Evolutionary conservation across 2,329 filamentous ascomycete species (phyloP), one percentile per base, ranked within the genome.

Genomic region (Epichloe festucae): DNA sequence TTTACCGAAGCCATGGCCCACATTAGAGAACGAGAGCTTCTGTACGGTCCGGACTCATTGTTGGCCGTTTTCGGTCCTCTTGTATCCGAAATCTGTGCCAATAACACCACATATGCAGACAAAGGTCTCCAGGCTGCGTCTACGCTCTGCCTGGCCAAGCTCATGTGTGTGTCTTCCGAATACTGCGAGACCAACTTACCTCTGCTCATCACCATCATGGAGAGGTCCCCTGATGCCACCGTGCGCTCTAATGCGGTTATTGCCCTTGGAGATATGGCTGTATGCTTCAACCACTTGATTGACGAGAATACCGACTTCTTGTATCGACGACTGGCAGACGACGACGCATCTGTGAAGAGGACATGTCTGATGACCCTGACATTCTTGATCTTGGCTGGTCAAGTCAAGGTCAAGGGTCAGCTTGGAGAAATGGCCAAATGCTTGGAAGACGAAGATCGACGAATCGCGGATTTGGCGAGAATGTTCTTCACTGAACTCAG

Each of bases 401-500:
- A 98, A 69, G 91, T 98, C 72, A 98, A 98, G 76, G 93, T 98
- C 68, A 98, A 98, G 75, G 93, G 93, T 27, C 93, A 98, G 68
- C 74, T 98, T 11, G 93, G 93, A 47, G 91, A 97, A 72, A 98
- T 98, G 93, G 93, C 93, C 52, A 98, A 98, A 72, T 98, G 93
- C 59, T 78, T 98, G 34, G 93, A 98, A 68, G 93, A 98, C 62
- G 82, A 84, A n/a, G 94, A 98, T 64, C 89, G 90, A 69, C 81
- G 87, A 55, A 95, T 97, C 56, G 87, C 90, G 0, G 93, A 98
- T 63, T 78, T 98, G 63, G 88, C 89, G 14, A 79, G 89, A 53
- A 97, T 97, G 91, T 98, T 98, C 79, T 98, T 98, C 69, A 91
- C 89, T 0, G 93, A 98, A 69, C 78, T 98, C 51, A 89, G 90